Conservation (phyloP, 2,329 filamentous ascomycete species). For the Ambrosiella beaveri region DNA sequence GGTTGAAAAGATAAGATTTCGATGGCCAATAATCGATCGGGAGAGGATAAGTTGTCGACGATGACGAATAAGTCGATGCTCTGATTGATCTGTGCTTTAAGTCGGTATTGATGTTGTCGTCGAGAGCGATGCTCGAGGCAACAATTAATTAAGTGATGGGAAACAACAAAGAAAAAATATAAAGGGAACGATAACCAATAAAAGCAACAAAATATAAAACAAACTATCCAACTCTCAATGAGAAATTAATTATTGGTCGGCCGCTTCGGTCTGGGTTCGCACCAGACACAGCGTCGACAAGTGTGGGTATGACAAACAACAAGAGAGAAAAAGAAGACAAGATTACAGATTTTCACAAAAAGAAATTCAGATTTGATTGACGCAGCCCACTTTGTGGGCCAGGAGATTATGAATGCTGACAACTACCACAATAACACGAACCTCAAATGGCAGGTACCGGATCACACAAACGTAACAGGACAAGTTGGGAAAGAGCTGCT, state of each 20-base stretch:
- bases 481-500: background rate
- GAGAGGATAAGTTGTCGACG: background rate
- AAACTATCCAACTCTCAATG: background rate
- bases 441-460: background rate
- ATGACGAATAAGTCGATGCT: background rate
- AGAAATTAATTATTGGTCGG: background rate
- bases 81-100: background rate
- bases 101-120: background rate
- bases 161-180: background rate
- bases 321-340: constrained; percentile 2
- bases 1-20: background rate
- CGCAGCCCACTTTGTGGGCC: too few relatives aligned
- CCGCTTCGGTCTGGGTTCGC: background rate
- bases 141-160: background rate
- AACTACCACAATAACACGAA: background rate
- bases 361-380: background rate
- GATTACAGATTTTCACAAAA: background rate
- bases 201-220: background rate
- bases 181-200: background rate
- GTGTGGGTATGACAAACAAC: background rate
- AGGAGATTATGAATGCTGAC: too few relatives aligned
- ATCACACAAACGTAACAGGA: too few relatives aligned
- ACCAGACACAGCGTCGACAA: background rate
- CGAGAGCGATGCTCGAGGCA: background rate
- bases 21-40: background rate